phyloP scores from a whole-genome alignment of 306 rosid genomes.

The Arachis hypogaea region DNA sequence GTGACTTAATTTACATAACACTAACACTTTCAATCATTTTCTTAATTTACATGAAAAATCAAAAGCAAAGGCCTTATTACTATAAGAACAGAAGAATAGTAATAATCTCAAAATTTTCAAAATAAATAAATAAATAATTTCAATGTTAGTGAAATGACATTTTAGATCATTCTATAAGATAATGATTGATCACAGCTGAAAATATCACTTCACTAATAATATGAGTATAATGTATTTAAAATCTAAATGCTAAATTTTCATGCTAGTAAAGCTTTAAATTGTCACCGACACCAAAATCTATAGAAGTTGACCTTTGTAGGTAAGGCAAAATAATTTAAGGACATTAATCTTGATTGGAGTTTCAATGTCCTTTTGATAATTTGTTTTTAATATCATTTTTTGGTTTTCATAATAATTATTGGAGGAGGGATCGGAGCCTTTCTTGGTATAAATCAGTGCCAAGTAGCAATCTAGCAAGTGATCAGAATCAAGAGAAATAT shows the following conservation, averaged over 20 bases:
- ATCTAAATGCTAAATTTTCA: neutral
- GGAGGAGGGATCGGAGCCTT: neutral
- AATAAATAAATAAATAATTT: too few relatives aligned
- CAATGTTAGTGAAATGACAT: too few relatives aligned
- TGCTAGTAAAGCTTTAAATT: neutral
- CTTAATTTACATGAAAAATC: too few relatives aligned
- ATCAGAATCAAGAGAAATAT: neutral
- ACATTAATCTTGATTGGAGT: neutral
- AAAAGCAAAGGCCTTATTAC: too few relatives aligned
- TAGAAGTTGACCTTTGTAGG: neutral
- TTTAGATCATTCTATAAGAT: too few relatives aligned
- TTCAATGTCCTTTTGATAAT: neutral
- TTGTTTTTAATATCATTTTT: neutral
- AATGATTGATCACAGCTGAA: too few relatives aligned
- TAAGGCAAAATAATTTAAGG: neutral
- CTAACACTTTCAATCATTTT: too few relatives aligned
- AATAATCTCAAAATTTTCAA: too few relatives aligned
- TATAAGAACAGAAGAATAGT: too few relatives aligned
- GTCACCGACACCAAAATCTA: slow-evolving; percentile 5
- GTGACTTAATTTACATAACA: too few relatives aligned
- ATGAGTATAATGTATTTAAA: too few relatives aligned
- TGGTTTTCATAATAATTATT: neutral
- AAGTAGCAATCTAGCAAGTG: neutral
- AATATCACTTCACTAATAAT: too few relatives aligned
- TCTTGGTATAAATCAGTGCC: neutral